Base-by-base conservation (phyloP, 306 rosid species). In the Acacia melanoxylon region DNA sequence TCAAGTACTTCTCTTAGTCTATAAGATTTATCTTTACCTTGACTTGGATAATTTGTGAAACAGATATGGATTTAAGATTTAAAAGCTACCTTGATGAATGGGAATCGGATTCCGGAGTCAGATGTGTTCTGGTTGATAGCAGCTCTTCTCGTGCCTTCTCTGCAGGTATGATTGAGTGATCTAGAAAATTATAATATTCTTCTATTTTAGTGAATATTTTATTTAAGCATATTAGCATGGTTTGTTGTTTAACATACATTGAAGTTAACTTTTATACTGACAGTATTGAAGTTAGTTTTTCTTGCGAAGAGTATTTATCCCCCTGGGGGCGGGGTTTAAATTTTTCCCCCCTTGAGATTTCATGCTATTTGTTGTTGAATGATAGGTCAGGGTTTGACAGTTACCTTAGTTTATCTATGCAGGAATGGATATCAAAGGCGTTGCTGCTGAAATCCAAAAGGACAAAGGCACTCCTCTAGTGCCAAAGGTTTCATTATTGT, bases 371-470 rank as follows among this genome's bases (percentile, higher is more conserved):
- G 82, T 84, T 79, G 81, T 77, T 88, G 74, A 81, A 94, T 82
- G 78, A 70, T 77, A 24, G 85, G 87, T 70, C 70, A 81, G 92
- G 81, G 85, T 88, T 87, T 90, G 90, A 90, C 94, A 89, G 89
- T 91, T 86, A 81, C 81, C 82, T 76, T 86, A 88, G 86, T 74
- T 86, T 95, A 86, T 86, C 80, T 80, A 86, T 95, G 98, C 97
- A 92, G 99, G 99, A 85, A 95, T 93, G 98, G 99, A 95, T 93
- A 93, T 93, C 90, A 95, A 95, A 92, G 98, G 99, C 90, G 97
- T 95, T 91, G 99, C 90, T 77, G 98, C 99, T 72, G 99, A 95
- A 89, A 93, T 95, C 78, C 97, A 82, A 84, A 92, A 89, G 96
- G 97, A 96, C 92, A 90, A 87, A 89, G 87, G 71, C 91, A 96